Conservation (phyloP, 2,329 filamentous ascomycete species). For the Fusarium irregulare region DNA sequence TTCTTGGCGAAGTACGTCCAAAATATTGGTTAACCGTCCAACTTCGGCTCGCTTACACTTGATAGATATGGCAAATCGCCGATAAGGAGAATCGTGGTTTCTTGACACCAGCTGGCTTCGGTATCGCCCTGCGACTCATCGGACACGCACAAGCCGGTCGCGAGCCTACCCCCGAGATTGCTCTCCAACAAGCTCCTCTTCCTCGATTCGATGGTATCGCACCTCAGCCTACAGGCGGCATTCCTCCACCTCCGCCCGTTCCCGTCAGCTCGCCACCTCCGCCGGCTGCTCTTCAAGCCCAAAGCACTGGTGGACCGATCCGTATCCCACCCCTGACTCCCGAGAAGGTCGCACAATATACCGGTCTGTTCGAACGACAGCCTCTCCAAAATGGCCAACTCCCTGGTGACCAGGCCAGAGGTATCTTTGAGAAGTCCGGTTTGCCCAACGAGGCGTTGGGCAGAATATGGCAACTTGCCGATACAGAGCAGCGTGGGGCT, state of each 20-base stretch:
- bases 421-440: constrained; percentile 93
- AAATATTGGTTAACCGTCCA: background rate
- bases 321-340: constrained; percentile 89
- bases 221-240: constrained; percentile 51
- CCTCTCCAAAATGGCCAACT: constrained; percentile 76
- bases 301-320: constrained; percentile 75
- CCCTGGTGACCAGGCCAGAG: constrained; percentile 86
- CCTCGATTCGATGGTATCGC: constrained; percentile 87
- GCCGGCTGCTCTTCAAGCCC: constrained; percentile 64
- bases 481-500: constrained; percentile 90
- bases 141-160: constrained; percentile 92
- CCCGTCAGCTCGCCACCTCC: constrained; percentile 57
- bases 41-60: constrained; percentile 5
- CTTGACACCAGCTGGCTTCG: constrained; percentile 91
- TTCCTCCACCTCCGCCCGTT: constrained; percentile 58
- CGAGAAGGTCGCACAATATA: constrained; percentile 91
- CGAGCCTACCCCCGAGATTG: constrained; percentile 82
- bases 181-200: constrained; percentile 86
- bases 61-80: constrained; percentile 97
- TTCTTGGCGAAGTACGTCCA: constrained; percentile 82
- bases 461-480: constrained; percentile 95
- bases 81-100: constrained; percentile 97
- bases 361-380: constrained; percentile 90
- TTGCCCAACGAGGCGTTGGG: constrained; percentile 90
- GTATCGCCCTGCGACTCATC: constrained; percentile 91